Conservation (phyloP, 805 yeast genomes). For the Starmerella cellae region DNA sequence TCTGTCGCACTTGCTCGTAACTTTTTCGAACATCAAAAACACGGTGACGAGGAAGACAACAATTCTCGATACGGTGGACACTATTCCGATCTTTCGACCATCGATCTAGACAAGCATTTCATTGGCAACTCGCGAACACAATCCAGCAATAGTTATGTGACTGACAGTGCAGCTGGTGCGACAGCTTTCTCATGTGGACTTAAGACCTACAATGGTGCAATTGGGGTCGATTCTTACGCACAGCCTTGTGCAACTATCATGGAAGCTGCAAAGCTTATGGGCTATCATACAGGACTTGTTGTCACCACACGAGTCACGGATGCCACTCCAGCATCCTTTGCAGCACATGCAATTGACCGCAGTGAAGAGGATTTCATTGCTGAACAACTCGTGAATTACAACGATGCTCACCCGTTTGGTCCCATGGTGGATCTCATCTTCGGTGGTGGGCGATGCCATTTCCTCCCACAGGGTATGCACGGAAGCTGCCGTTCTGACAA, state of each 20-base stretch:
- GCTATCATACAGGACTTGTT: constrained; percentile 76
- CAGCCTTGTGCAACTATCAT: constrained; percentile 78
- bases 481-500: constrained; percentile 65
- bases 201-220: constrained; percentile 81
- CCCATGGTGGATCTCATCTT: constrained; percentile 78
- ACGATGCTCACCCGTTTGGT: constrained; percentile 51
- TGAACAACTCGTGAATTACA: constrained; percentile 63
- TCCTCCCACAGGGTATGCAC: constrained; percentile 38
- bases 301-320: constrained; percentile 88
- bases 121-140: constrained; percentile 79
- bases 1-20: constrained; percentile 68
- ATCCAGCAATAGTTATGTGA: constrained; percentile 60
- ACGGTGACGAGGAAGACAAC: constrained; percentile 26
- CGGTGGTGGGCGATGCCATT: constrained; percentile 76
- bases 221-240: constrained; percentile 60
- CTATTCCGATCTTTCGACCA: constrained; percentile 31
- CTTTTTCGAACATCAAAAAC: constrained; percentile 43
- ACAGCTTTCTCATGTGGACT: constrained; percentile 80
- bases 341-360: constrained; percentile 65
- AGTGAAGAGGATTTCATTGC: constrained; percentile 77
- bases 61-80: not conserved
- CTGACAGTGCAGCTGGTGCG: constrained; percentile 97
- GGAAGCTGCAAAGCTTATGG: constrained; percentile 73
- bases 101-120: constrained; percentile 56
- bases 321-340: constrained; percentile 88